A percentile compares a stretch with the other conserved stretches of the same genome.
Conservation (phyloP, 2,329 filamentous ascomycete species). For the Claviceps arundinis region DNA sequence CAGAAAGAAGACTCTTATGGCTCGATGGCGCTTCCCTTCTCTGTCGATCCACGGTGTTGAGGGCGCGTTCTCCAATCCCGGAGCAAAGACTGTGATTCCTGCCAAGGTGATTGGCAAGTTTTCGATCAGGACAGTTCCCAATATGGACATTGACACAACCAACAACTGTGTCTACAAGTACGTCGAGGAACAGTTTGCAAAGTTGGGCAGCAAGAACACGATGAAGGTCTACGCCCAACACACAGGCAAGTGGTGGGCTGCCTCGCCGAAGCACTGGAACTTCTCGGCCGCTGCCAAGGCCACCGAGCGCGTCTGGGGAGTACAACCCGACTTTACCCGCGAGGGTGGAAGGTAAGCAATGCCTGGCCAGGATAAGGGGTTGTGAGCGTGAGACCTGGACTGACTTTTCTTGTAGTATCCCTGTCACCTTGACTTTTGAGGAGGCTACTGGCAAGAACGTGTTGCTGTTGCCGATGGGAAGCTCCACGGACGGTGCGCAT, state of each 20-base stretch:
- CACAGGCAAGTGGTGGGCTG: constrained; percentile 97
- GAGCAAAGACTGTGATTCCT: constrained; percentile 96
- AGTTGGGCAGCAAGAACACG: constrained; percentile 84
- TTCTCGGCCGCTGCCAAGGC: constrained; percentile 90
- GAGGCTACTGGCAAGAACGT: constrained; percentile 98
- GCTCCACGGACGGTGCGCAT: constrained; percentile 90
- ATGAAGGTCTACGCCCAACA: constrained; percentile 73
- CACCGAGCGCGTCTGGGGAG: constrained; percentile 88
- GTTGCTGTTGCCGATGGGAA: constrained; percentile 88
- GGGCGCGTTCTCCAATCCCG: constrained; percentile 83
- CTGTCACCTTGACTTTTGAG: constrained; percentile 93
- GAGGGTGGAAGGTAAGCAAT: constrained; percentile 78
- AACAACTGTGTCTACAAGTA: constrained; percentile 76
- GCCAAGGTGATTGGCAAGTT: constrained; percentile 98
- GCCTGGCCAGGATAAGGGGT: too few relatives aligned
- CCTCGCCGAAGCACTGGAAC: constrained; percentile 97
- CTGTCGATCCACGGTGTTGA: constrained; percentile 90
- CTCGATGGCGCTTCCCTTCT: constrained; percentile 87
- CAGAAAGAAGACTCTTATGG: constrained; percentile 90
- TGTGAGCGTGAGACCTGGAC: neutral
- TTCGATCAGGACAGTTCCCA: constrained; percentile 89
- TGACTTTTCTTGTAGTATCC: constrained; percentile 49
- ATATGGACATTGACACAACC: constrained; percentile 90
- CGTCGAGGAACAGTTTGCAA: constrained; percentile 71
- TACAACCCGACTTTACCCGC: constrained; percentile 86